These are phyloP conservation scores for Amoebophrya sp. DNA, from an alignment of 169 alveolate genomes.

Conservation along the genomic window DNA sequence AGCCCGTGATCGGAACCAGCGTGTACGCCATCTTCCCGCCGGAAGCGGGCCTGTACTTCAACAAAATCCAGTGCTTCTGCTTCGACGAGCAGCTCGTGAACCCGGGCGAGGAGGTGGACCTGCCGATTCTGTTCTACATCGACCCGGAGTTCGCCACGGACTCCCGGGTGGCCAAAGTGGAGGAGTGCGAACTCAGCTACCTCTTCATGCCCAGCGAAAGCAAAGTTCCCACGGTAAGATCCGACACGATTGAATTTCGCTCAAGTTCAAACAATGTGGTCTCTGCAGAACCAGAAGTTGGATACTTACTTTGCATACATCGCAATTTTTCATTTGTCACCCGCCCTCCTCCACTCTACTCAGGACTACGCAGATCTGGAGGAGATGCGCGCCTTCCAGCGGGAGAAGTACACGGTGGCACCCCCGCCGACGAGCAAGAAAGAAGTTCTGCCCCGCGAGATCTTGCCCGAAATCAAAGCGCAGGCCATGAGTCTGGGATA, in stretches of 20 bases:
- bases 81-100: conserved; percentile 79
- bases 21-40: background rate
- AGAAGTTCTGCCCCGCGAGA: background rate
- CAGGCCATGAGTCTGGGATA: too few relatives aligned
- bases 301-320: too few relatives aligned
- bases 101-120: conserved; percentile 81
- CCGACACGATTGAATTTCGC: too few relatives aligned
- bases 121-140: conserved; percentile 80
- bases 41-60: conserved; percentile 68
- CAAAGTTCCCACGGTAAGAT: background rate
- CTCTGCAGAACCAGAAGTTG: too few relatives aligned
- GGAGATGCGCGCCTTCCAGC: background rate
- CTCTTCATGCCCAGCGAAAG: background rate
- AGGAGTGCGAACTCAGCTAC: background rate
- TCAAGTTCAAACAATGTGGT: too few relatives aligned
- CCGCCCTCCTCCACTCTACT: too few relatives aligned
- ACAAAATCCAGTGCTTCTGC: conserved; percentile 84
- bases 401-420: background rate
- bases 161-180: background rate
- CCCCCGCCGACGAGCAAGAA: background rate
- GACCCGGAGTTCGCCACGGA: conserved; percentile 26
- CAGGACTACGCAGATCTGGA: too few relatives aligned
- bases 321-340: too few relatives aligned
- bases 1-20: conserved; percentile 49
- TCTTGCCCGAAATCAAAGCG: too few relatives aligned